Evolutionary conservation across 2,329 filamentous ascomycete species (phyloP).

Genomic region (Colletotrichum falcatum): DNA sequence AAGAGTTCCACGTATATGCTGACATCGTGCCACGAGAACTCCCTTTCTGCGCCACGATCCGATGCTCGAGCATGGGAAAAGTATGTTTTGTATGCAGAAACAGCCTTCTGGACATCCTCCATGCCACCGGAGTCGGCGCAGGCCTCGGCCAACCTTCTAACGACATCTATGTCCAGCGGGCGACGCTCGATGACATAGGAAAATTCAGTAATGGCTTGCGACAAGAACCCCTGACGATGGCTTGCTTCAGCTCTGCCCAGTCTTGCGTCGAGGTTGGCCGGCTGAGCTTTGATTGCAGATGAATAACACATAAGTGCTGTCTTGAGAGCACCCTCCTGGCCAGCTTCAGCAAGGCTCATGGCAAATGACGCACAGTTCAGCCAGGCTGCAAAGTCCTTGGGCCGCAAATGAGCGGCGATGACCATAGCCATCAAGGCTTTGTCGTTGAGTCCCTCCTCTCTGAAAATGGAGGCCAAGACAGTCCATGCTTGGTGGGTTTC

Average conservation of each 20-base stretch:
- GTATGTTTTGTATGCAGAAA: slow-evolving; percentile 61
- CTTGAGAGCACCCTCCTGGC: slow-evolving; percentile 62
- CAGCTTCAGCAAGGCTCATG: slow-evolving; percentile 60
- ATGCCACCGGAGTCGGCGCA: slow-evolving; percentile 64
- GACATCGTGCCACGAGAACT: slow-evolving; percentile 81
- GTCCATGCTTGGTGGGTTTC: slow-evolving; percentile 76
- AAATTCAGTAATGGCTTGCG: slow-evolving; percentile 68
- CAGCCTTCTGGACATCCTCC: slow-evolving; percentile 56
- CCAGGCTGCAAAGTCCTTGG: slow-evolving; percentile 71
- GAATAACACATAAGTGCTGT: slow-evolving; percentile 71
- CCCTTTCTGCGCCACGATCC: slow-evolving; percentile 47
- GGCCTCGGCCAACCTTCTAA: slow-evolving; percentile 68
- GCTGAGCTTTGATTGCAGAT: slow-evolving; percentile 68
- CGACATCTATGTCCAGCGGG: slow-evolving; percentile 65
- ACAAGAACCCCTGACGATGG: slow-evolving; percentile 65
- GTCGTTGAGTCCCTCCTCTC: slow-evolving; percentile 68
- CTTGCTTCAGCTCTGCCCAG: slow-evolving; percentile 70
- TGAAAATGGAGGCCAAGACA: slow-evolving; percentile 69
- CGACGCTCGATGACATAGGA: slow-evolving; percentile 63
- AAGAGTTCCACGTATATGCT: slow-evolving; percentile 89
- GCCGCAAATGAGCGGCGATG: slow-evolving; percentile 71
- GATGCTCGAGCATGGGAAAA: slow-evolving; percentile 57
- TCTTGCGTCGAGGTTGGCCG: slow-evolving; percentile 67
- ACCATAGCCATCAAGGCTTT: slow-evolving; percentile 71
- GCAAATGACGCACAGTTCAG: slow-evolving; percentile 69